Conservation (phyloP, 768 basidiomycete genomes). For the Pisolithus marmoratus region DNA sequence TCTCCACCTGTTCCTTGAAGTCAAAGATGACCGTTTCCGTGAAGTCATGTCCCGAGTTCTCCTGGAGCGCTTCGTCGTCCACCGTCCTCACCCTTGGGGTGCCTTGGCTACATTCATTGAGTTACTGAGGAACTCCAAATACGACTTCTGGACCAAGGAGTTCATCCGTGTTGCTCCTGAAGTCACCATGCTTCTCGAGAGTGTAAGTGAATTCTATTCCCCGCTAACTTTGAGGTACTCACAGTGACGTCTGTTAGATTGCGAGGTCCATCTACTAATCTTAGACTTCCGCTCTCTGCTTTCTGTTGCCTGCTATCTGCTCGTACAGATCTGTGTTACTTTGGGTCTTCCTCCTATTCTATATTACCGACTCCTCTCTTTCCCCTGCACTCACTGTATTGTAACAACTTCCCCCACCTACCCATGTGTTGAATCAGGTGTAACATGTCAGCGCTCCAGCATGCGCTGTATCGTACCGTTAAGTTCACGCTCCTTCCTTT, state of each 20-base stretch:
- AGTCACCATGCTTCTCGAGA: constrained; percentile 79
- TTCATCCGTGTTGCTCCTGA: constrained; percentile 83
- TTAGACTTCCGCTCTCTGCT: constrained; percentile 58
- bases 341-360: constrained; percentile 40
- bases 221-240: background rate
- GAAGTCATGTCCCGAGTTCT: constrained; percentile 87
- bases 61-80: constrained; percentile 88
- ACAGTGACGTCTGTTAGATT: constrained; percentile 41
- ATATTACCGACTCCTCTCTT: constrained; percentile 16
- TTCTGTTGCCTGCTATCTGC: constrained; percentile 63
- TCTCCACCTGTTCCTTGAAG: constrained; percentile 79
- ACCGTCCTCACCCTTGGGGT: constrained; percentile 96
- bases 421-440: constrained; percentile 57
- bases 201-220: constrained; percentile 44
- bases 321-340: constrained; percentile 69
- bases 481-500: background rate
- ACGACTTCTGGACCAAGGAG: constrained; percentile 87
- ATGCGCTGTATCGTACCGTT: constrained; percentile 10
- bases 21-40: constrained; percentile 69
- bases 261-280: constrained; percentile 72
- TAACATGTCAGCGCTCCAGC: constrained; percentile 46
- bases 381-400: constrained; percentile 69
- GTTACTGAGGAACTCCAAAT: constrained; percentile 83
- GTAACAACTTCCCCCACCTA: constrained; percentile 55
- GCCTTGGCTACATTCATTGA: constrained; percentile 91